Percentiles rank a stretch among this genome's conserved stretches.
Conservation (phyloP, 495 filamentous ascomycete genomes). For the Talaromyces proteolyticus region DNA sequence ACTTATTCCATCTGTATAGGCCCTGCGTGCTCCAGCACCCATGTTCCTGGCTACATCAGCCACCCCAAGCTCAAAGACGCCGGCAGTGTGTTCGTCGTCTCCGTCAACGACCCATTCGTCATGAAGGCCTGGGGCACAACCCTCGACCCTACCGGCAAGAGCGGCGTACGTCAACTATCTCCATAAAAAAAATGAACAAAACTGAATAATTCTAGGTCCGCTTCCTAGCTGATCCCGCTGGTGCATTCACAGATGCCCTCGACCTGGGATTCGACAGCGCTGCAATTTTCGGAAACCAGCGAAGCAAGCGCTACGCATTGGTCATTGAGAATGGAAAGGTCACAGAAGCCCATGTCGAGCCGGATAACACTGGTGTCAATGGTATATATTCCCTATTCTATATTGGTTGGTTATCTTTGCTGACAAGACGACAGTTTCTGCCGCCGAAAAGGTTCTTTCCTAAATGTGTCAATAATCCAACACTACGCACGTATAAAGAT, state of each 20-base stretch:
- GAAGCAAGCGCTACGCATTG: constrained; percentile 87
- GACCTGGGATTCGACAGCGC: constrained; percentile 78
- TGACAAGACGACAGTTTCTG: constrained; percentile 44
- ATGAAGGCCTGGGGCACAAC: constrained; percentile 81
- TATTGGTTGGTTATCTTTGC: constrained; percentile 4
- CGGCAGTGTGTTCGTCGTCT: constrained; percentile 78
- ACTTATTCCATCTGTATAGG: constrained; percentile 18
- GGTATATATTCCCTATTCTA: constrained; percentile 48
- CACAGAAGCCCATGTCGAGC: constrained; percentile 72
- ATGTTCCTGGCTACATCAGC: constrained; percentile 78
- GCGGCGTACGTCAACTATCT: constrained; percentile 55
- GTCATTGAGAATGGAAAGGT: constrained; percentile 74
- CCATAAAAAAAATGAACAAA: constrained; percentile 15
- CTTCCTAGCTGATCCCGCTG: constrained; percentile 86
- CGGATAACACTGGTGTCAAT: constrained; percentile 85
- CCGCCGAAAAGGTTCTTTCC: constrained; percentile 68
- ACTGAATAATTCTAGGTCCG: constrained; percentile 49
- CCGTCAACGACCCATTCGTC: constrained; percentile 96
- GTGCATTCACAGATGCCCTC: constrained; percentile 75
- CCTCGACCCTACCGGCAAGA: constrained; percentile 64
- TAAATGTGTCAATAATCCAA: too few relatives aligned
- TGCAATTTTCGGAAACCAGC: constrained; percentile 76
- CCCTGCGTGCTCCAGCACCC: constrained; percentile 71
- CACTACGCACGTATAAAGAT: too few relatives aligned
- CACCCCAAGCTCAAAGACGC: constrained; percentile 66